Base-by-base conservation (phyloP, 2,329 filamentous ascomycete species). In the Diaporthe ilicicola region DNA sequence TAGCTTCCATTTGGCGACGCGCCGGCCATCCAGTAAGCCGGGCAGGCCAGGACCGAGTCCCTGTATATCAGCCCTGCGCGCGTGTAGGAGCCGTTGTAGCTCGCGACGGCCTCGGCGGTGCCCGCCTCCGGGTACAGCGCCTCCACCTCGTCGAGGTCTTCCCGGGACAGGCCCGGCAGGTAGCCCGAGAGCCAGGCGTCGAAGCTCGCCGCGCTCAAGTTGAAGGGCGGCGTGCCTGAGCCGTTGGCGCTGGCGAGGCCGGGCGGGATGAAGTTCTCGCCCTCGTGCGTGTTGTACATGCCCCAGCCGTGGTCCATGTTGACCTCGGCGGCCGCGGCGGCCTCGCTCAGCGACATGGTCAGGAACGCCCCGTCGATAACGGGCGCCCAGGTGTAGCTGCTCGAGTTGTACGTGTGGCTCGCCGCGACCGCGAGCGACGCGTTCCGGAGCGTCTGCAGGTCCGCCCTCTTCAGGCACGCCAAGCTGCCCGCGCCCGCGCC, bases 251-350 rank as follows among this genome's bases (percentile, higher is more conserved):
- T 80, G 22, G 80, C 76, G 1, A 91, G 79, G 0, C 84, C 86
- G 0, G 84, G 76, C 0, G 88, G 88, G 27, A 90, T 81, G 74
- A 92, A 91, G 73, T 88, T 89, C 76, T 91, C 85, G 27, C 90
- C 89, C 78, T 91, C 89, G 75, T 90, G 86, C 0, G 86, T 83
- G 76, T 91, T 91, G 77, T 90, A 91, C 82, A 86, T 87, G n/a
- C 84, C 82, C 73, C 86, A 87, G 0, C 84, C 83, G 10, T 79
- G 76, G 2, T 86, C 81, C 2, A 83, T 83, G 66, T 87, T 84
- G 10, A 89, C 78, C 4, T 74, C 64, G 0, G 80, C 78, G 4
- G 75, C 77, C 0, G 85, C 79, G 0, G 84, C 84, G 1, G 68
- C 71, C 71, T 82, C 73, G 3, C 84, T 87, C 2, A 91, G 80